Percentiles rank a stretch among this genome's conserved stretches.
phyloP scores from a whole-genome alignment of 768 basidiomycete genomes.

The Basidioascus undulatus region DNA sequence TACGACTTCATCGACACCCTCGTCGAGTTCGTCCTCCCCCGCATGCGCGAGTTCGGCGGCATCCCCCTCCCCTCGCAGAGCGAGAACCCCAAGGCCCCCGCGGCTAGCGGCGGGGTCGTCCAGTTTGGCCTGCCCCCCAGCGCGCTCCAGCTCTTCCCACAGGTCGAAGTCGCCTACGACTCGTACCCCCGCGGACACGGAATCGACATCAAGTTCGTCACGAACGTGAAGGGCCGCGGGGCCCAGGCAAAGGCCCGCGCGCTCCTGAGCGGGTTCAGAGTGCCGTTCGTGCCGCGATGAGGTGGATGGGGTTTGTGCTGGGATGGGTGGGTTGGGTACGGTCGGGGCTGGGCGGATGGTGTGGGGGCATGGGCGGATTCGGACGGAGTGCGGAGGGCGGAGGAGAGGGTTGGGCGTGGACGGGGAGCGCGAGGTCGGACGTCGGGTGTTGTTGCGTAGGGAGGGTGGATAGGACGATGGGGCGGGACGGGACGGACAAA shows the following conservation, averaged over 20 bases:
- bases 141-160: conserved; percentile 79
- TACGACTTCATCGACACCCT: conserved; percentile 76
- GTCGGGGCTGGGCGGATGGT: no score
- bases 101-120: conserved; percentile 64
- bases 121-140: conserved; percentile 60
- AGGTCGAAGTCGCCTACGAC: conserved; percentile 83
- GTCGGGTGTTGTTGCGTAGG: no score
- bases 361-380: no score
- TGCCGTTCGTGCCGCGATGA: conserved; percentile 81
- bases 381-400: no score
- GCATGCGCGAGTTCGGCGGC: conserved; percentile 72
- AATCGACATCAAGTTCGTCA: conserved; percentile 85
- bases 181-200: conserved; percentile 65
- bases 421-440: no score
- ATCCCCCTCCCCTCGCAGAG: conserved; percentile 51
- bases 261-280: conserved; percentile 69
- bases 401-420: no score
- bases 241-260: conserved; percentile 74
- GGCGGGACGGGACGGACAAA: no score
- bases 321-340: no score
- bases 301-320: no score
- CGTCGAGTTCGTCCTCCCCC: conserved; percentile 83
- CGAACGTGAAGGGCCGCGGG: conserved; percentile 62
- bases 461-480: no score
- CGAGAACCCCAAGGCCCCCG: conserved; percentile 43